These are phyloP conservation scores for Penicillium capsulatum DNA, from an alignment of 2,329 filamentous ascomycete species.

Conservation along the genomic window DNA sequence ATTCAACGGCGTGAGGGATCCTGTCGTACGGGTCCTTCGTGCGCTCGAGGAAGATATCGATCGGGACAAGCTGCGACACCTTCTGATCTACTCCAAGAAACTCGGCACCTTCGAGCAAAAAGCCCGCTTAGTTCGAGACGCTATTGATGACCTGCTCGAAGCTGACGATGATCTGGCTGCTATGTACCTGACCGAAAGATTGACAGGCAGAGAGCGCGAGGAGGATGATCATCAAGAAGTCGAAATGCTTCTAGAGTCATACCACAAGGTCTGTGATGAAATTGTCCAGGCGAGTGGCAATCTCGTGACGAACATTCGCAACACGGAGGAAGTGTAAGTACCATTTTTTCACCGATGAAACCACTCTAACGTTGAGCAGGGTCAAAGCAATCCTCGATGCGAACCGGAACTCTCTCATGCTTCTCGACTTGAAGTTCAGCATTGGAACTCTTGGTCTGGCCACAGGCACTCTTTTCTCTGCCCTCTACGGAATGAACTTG, in stretches of 20 bases:
- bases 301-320: conserved; percentile 87
- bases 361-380: conserved; percentile 44
- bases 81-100: conserved; percentile 92
- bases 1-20: conserved; percentile 88
- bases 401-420: conserved; percentile 96
- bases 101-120: conserved; percentile 97
- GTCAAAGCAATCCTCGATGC: conserved; percentile 96
- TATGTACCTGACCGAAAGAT: conserved; percentile 94
- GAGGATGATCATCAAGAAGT: conserved; percentile 93
- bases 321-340: conserved; percentile 93
- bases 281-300: conserved; percentile 95
- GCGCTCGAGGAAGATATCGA: conserved; percentile 97
- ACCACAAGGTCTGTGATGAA: conserved; percentile 96
- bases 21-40: conserved; percentile 80
- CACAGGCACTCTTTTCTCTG: conserved; percentile 89
- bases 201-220: conserved; percentile 64
- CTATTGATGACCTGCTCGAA: conserved; percentile 90
- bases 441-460: conserved; percentile 92
- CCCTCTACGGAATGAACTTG: conserved; percentile 99
- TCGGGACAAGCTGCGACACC: conserved; percentile 80
- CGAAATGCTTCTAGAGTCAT: conserved; percentile 93
- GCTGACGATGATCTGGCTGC: conserved; percentile 90
- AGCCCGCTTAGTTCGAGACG: conserved; percentile 85
- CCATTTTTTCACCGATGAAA: neutral
- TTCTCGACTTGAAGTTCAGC: conserved; percentile 92